These are phyloP conservation scores for Pichia phayaonensis DNA, from an alignment of 805 yeast genomes.

Conservation along the genomic window DNA sequence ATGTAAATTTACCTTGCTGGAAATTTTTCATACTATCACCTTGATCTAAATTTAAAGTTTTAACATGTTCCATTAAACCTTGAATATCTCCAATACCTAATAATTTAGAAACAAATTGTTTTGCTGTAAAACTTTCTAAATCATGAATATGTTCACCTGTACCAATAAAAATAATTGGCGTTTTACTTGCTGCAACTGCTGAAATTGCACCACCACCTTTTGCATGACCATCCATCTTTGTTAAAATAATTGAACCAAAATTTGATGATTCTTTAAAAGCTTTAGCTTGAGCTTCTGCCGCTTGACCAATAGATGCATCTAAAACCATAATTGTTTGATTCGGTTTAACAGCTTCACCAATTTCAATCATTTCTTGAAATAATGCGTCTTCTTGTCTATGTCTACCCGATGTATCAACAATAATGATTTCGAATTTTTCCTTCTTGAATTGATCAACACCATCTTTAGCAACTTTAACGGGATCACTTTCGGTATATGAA, in stretches of 20 bases:
- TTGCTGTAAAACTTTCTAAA: conserved; percentile 84
- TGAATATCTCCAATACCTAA: conserved; percentile 95
- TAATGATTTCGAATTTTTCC: conserved; percentile 86
- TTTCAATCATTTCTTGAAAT: conserved; percentile 92
- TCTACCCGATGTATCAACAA: conserved; percentile 97
- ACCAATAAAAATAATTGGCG: conserved; percentile 94
- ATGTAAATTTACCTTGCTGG: conserved; percentile 90
- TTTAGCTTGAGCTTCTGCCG: conserved; percentile 89
- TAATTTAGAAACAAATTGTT: conserved; percentile 81
- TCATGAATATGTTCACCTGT: conserved; percentile 97
- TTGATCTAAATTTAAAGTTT: conserved; percentile 78
- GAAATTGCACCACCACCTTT: conserved; percentile 99
- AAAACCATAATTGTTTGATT: conserved; percentile 95
- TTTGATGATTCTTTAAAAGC: conserved; percentile 91
- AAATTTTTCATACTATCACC: conserved; percentile 86
- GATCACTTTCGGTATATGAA: conserved; percentile 91
- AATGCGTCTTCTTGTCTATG: conserved; percentile 91
- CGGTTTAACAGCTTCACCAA: conserved; percentile 82
- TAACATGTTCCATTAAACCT: conserved; percentile 89
- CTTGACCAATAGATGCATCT: conserved; percentile 97
- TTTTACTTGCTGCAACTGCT: conserved; percentile 94
- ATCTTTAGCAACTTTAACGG: conserved; percentile 81
- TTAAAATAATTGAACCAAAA: conserved; percentile 90
- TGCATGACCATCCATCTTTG: conserved; percentile 98
- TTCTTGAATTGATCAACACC: conserved; percentile 89